Percentiles rank a stretch among this genome's conserved stretches.
Evolutionary conservation across 805 yeast genomes (phyloP).

Genomic region (Kuraishia hungarica): DNA sequence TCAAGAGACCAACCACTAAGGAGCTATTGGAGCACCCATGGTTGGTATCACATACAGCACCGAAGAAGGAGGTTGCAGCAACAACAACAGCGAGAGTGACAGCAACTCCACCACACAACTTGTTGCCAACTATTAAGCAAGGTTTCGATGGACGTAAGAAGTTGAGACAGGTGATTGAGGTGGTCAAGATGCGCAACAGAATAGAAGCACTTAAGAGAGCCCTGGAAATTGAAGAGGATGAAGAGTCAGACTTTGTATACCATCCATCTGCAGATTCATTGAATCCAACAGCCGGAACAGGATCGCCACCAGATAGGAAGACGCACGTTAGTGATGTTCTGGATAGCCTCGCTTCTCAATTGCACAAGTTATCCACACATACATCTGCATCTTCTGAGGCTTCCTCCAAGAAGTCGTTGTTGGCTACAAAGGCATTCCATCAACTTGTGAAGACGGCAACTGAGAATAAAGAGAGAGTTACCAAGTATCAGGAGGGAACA

Average conservation of each 20-base stretch:
- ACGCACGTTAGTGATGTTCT: neutral
- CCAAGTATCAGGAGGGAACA: neutral
- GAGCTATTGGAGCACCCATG: conserved; percentile 67
- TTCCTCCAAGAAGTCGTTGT: neutral
- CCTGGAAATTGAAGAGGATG: neutral
- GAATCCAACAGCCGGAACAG: neutral
- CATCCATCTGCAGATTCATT: neutral
- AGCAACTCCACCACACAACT: conserved; percentile 29
- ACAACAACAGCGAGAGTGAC: conserved; percentile 14
- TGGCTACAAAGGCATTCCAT: conserved; percentile 1
- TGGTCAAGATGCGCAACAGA: conserved; percentile 74
- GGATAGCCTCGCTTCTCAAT: neutral
- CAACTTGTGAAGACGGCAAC: conserved; percentile 3
- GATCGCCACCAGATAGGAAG: neutral
- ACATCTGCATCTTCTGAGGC: neutral
- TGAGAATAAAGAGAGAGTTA: conserved; percentile 4
- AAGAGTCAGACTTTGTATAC: neutral
- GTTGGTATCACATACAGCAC: conserved; percentile 36
- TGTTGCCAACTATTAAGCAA: conserved; percentile 72
- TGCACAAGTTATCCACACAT: neutral
- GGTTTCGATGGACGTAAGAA: conserved; percentile 80
- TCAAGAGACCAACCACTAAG: conserved; percentile 57
- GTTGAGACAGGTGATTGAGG: conserved; percentile 78
- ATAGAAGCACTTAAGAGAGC: conserved; percentile 53
- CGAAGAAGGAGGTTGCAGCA: neutral